These are phyloP conservation scores for Fallopia convolvulus DNA, from an alignment of 148 eudicot species.

Conservation along the genomic window DNA sequence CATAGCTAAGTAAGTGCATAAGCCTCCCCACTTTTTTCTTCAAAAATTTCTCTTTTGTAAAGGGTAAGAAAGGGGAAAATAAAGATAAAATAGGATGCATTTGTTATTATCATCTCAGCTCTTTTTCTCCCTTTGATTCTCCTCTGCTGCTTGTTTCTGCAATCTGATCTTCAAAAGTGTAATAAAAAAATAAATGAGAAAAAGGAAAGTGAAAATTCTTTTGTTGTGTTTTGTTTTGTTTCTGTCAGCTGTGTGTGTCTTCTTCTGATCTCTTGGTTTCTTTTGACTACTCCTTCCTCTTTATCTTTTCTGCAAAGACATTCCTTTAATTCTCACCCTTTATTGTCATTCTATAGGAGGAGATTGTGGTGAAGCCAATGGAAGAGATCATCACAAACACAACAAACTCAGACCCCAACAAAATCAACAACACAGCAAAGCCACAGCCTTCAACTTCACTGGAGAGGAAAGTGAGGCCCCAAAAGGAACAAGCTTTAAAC, in stretches of 20 bases:
- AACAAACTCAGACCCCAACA: background rate
- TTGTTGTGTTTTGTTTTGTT: constrained; percentile 16
- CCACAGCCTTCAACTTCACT: constrained; percentile 6
- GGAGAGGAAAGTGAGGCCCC: constrained; percentile 40
- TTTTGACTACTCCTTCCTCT: constrained; percentile 13
- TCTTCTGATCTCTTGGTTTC: constrained; percentile 9
- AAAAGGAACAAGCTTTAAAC: constrained; percentile 37
- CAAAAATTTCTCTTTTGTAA: background rate
- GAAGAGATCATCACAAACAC: constrained; percentile 12
- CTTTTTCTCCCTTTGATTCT: constrained; percentile 6
- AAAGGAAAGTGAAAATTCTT: background rate
- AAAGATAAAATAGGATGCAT: background rate
- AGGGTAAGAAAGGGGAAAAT: background rate
- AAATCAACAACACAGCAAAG: background rate
- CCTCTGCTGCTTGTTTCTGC: constrained; percentile 6
- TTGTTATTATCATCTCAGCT: constrained; percentile 3
- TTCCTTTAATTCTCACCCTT: background rate
- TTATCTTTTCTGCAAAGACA: constrained; percentile 2
- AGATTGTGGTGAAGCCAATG: constrained; percentile 20
- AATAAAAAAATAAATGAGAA: background rate
- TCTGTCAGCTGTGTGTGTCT: constrained; percentile 11
- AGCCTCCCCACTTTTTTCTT: background rate
- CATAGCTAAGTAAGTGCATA: background rate
- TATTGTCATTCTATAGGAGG: constrained; percentile 19
- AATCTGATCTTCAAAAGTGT: constrained; percentile 1